Percentiles rank a stretch among this genome's conserved stretches.
Evolutionary conservation across 2,329 filamentous ascomycete species (phyloP).

Genomic region (Colletotrichum theobromicola): DNA sequence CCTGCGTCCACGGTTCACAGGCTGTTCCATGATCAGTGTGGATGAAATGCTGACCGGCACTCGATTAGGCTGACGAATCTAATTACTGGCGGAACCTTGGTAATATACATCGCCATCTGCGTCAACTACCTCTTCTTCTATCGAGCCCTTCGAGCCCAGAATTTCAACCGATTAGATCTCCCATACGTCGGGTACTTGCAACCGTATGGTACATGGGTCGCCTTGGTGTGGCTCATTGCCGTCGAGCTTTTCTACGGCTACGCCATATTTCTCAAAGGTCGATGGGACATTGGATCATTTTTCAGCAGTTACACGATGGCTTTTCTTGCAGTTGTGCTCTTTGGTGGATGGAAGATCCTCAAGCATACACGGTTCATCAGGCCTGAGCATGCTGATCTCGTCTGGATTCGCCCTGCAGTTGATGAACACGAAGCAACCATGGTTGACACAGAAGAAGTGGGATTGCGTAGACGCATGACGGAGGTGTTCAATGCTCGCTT

Average conservation of each 20-base stretch:
- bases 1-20: background rate
- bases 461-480: background rate
- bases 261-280: slow-evolving; percentile 60
- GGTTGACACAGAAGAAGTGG: background rate
- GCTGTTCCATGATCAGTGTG: background rate
- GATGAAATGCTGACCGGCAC: background rate
- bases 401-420: slow-evolving; percentile 63
- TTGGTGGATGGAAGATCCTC: slow-evolving; percentile 61
- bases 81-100: slow-evolving; percentile 51
- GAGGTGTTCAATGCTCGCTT: background rate
- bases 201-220: slow-evolving; percentile 62
- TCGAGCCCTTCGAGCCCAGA: slow-evolving; percentile 57
- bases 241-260: slow-evolving; percentile 66
- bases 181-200: slow-evolving; percentile 73
- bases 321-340: slow-evolving; percentile 62
- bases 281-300: slow-evolving; percentile 56
- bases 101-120: background rate
- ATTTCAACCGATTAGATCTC: slow-evolving; percentile 57
- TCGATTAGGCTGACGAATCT: slow-evolving; percentile 58
- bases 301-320: slow-evolving; percentile 68
- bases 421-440: slow-evolving; percentile 56
- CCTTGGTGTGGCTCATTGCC: slow-evolving; percentile 63
- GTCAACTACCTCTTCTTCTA: slow-evolving; percentile 69
- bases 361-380: slow-evolving; percentile 61
- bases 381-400: slow-evolving; percentile 60